Conservation (phyloP, 1,284 basidiomycete genomes). For the Earliella scabrosa region DNA sequence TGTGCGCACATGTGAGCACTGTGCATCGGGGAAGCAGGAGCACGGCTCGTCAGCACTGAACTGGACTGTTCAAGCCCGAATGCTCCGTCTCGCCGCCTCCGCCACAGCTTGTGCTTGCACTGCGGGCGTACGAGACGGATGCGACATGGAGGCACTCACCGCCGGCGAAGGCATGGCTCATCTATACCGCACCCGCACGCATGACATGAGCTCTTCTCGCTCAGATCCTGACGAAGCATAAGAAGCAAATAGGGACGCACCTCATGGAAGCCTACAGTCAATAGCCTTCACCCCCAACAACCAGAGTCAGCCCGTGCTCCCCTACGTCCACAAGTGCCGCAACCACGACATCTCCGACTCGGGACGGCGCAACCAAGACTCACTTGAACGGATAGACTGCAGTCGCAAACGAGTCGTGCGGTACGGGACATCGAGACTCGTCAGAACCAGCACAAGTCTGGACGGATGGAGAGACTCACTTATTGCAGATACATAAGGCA, state of each 20-base stretch:
- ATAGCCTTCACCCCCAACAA: slow-evolving; percentile 46
- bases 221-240: neutral
- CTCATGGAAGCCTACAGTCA: slow-evolving; percentile 92
- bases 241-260: slow-evolving; percentile 41
- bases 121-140: too few species aligned
- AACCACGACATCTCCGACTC: too few species aligned
- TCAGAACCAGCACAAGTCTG: too few species aligned
- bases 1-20: slow-evolving; percentile 88
- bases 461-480: slow-evolving; percentile 52
- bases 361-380: too few species aligned
- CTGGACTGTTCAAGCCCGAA: too few species aligned
- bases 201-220: neutral
- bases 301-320: slow-evolving; percentile 4
- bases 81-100: too few species aligned
- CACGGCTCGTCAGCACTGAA: too few species aligned
- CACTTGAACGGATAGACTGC: slow-evolving; percentile 93
- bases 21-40: too few species aligned
- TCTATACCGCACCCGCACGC: slow-evolving; percentile 46
- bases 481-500: slow-evolving; percentile 73
- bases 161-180: slow-evolving; percentile 72
- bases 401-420: too few species aligned
- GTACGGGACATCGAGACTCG: too few species aligned
- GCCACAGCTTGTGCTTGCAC: neutral
- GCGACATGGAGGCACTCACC: too few species aligned
- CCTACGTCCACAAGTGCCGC: neutral